Percentiles rank a stretch among this genome's conserved stretches.
These are phyloP conservation scores for Aspergillus diversus DNA, from an alignment of 495 filamentous ascomycete species.

Conservation along the genomic window DNA sequence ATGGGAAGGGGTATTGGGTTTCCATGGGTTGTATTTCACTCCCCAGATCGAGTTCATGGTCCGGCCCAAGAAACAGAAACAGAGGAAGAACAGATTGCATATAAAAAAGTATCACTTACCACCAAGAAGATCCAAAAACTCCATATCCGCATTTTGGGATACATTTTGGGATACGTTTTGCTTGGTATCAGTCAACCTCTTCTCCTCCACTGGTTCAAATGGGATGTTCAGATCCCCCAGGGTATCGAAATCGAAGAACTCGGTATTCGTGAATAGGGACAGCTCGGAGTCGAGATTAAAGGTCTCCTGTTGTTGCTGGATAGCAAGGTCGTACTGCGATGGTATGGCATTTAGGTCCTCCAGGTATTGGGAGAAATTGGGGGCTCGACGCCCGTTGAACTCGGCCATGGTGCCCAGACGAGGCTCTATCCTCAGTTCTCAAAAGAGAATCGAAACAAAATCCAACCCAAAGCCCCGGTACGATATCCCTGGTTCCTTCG, in stretches of 20 bases:
- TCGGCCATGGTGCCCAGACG: conserved; percentile 58
- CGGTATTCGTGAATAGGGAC: conserved; percentile 88
- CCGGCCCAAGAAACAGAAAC: conserved; percentile 4
- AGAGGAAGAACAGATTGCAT: conserved; percentile 11
- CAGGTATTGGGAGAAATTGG: conserved; percentile 87
- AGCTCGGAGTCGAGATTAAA: conserved; percentile 75
- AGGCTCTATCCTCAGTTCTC: conserved; percentile 19
- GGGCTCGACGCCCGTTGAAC: conserved; percentile 70
- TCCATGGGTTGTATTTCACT: not conserved
- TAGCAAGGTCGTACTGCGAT: conserved; percentile 65
- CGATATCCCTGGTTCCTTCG: not conserved
- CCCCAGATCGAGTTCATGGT: not conserved
- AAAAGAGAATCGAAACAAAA: conserved; percentile 6
- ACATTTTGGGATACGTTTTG: conserved; percentile 28
- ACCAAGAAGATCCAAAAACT: conserved; percentile 50
- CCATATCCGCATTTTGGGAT: conserved; percentile 34
- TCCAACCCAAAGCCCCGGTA: not conserved
- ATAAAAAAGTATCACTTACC: conserved; percentile 37
- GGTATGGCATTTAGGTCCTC: conserved; percentile 82
- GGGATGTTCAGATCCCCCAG: conserved; percentile 48
- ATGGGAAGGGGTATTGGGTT: not conserved
- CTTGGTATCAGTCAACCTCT: conserved; percentile 20
- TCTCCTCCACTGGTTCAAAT: conserved; percentile 41
- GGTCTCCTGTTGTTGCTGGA: conserved; percentile 56
- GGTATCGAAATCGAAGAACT: conserved; percentile 90